phyloP scores from a whole-genome alignment of 108 stramenopile genomes.

The Stephanodiscus triporus region DNA sequence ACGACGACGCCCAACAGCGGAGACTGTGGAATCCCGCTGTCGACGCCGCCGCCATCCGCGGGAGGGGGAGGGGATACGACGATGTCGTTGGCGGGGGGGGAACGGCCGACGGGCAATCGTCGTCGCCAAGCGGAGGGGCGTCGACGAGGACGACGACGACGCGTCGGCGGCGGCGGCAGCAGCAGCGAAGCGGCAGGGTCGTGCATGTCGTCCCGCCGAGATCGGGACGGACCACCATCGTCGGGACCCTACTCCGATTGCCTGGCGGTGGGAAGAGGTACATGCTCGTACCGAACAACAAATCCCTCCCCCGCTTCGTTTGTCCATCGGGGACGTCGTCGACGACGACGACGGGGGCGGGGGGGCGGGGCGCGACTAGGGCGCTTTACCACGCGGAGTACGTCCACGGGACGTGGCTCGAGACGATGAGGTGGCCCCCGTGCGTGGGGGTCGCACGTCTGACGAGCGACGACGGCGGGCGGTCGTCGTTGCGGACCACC shows the following conservation, averaged over 20 bases:
- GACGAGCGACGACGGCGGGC: slow-evolving; percentile 63
- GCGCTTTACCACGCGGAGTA: slow-evolving; percentile 75
- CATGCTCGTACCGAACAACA: slow-evolving; percentile 72
- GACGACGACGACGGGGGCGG: slow-evolving; percentile 16
- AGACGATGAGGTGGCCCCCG: slow-evolving; percentile 74
- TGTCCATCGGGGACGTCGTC: slow-evolving; percentile 39
- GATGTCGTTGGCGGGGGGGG: no score
- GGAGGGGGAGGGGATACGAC: no score
- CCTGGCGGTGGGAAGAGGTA: slow-evolving; percentile 37
- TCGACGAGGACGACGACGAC: slow-evolving; percentile 8
- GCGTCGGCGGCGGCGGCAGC: not conserved
- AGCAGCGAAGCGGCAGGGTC: slow-evolving; percentile 66
- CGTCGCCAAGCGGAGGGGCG: no score
- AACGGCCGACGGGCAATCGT: no score
- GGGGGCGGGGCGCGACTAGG: slow-evolving; percentile 1
- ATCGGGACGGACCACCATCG: slow-evolving; percentile 49
- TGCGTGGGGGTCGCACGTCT: slow-evolving; percentile 65
- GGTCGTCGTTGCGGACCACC: no score
- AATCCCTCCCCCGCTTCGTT: slow-evolving; percentile 60
- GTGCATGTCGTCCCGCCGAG: slow-evolving; percentile 68
- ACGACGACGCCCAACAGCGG: not conserved
- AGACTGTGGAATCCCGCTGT: slow-evolving; percentile 83
- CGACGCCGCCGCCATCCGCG: no score
- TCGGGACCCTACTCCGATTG: slow-evolving; percentile 62
- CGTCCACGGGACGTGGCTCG: slow-evolving; percentile 65